phyloP scores from a whole-genome alignment of 2,329 filamentous ascomycete species.

The Aspergillus calidoustus region DNA sequence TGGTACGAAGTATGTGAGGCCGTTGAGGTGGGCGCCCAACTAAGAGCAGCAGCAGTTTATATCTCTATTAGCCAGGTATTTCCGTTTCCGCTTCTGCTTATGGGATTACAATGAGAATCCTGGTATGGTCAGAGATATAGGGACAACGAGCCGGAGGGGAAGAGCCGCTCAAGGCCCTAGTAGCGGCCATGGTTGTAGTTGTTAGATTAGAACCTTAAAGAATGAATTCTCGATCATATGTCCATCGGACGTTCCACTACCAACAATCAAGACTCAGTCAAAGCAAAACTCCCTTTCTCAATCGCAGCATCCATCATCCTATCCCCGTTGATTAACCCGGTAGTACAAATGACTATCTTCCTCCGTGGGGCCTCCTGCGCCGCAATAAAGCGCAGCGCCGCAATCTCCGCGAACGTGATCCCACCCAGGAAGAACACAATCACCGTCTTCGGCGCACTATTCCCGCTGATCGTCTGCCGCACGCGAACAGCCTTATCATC shows the following conservation, averaged over 20 bases:
- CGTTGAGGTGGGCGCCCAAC: too few species aligned
- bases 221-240: too few species aligned
- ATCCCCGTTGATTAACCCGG: constrained; percentile 86
- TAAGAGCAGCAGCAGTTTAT: too few species aligned
- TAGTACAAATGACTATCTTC: constrained; percentile 90
- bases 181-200: too few species aligned
- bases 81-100: too few species aligned
- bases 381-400: constrained; percentile 87
- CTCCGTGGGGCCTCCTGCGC: constrained; percentile 79
- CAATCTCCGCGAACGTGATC: constrained; percentile 94
- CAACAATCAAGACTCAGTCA: constrained; percentile 27
- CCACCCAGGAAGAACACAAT: constrained; percentile 98
- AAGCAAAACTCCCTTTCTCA: constrained; percentile 68
- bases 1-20: too few species aligned
- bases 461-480: constrained; percentile 77
- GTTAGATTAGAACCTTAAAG: neutral
- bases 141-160: too few species aligned
- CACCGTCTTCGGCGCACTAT: constrained; percentile 76
- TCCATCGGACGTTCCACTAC: too few species aligned
- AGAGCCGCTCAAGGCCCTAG: too few species aligned
- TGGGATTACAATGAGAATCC: too few species aligned
- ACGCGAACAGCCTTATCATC: constrained; percentile 92
- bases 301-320: constrained; percentile 85
- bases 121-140: too few species aligned
- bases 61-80: too few species aligned